phyloP scores from a whole-genome alignment of 495 filamentous ascomycete genomes.

The Neurospora sp. region DNA sequence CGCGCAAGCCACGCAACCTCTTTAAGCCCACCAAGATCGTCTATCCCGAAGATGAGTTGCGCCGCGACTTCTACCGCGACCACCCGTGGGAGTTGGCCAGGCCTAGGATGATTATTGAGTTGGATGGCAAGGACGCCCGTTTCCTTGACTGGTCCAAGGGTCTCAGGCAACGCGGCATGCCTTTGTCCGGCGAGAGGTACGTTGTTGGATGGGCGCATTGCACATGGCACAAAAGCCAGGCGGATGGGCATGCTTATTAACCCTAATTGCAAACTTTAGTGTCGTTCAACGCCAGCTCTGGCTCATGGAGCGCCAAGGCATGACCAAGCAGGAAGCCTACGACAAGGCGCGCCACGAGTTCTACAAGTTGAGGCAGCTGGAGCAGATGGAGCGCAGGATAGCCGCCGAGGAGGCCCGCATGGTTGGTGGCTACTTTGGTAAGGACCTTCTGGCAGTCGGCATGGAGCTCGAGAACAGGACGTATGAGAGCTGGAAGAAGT shows the following conservation, averaged over 20 bases:
- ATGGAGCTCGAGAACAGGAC: slow-evolving; percentile 71
- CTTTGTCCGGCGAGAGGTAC: slow-evolving; percentile 79
- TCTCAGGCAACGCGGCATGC: slow-evolving; percentile 67
- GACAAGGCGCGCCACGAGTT: slow-evolving; percentile 84
- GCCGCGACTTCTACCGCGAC: slow-evolving; percentile 74
- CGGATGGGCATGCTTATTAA: neutral
- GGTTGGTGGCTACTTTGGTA: slow-evolving; percentile 80
- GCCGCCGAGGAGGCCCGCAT: slow-evolving; percentile 80
- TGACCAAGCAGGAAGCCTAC: slow-evolving; percentile 63
- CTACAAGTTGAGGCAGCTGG: slow-evolving; percentile 67
- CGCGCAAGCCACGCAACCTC: slow-evolving; percentile 54
- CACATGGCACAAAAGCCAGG: neutral
- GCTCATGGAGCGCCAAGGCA: slow-evolving; percentile 57
- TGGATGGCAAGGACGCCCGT: slow-evolving; percentile 69
- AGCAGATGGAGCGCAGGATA: slow-evolving; percentile 76
- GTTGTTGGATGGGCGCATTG: slow-evolving; percentile 1
- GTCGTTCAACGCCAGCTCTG: slow-evolving; percentile 88
- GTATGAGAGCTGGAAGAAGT: slow-evolving; percentile 72
- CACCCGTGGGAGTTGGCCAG: slow-evolving; percentile 97
- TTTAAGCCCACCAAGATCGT: slow-evolving; percentile 69
- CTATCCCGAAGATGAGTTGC: slow-evolving; percentile 79
- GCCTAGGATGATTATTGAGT: slow-evolving; percentile 74
- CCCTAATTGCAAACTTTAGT: slow-evolving; percentile 36
- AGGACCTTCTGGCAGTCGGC: slow-evolving; percentile 58
- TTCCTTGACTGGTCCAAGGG: slow-evolving; percentile 67